Percentiles rank a stretch among this genome's conserved stretches.
phyloP scores from a whole-genome alignment of 805 yeast species.

The Barnettozyma sucrosica region DNA sequence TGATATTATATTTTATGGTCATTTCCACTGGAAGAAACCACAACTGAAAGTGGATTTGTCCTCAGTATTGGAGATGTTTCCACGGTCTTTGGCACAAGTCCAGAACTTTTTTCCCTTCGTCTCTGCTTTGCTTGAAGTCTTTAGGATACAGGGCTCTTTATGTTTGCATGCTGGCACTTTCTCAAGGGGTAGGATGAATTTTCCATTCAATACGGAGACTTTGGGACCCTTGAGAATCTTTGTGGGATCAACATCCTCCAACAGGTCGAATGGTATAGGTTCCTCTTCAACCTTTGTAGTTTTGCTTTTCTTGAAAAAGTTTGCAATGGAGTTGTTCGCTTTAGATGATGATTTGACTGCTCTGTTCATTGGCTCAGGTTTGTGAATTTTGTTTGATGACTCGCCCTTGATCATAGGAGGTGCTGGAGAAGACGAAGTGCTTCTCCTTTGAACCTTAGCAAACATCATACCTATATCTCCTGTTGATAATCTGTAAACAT shows the following conservation, averaged over 20 bases:
- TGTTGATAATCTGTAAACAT: constrained; percentile 37
- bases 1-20: not conserved
- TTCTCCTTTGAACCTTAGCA: constrained; percentile 19
- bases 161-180: constrained; percentile 44
- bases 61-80: constrained; percentile 13
- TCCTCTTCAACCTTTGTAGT: not conserved
- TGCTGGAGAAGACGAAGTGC: constrained; percentile 3
- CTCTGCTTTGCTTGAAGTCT: constrained; percentile 37
- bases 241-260: constrained; percentile 3
- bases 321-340: constrained; percentile 8
- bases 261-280: constrained; percentile 1
- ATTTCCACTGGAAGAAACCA: constrained; percentile 50
- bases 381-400: constrained; percentile 1
- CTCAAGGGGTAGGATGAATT: constrained; percentile 15
- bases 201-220: constrained; percentile 13
- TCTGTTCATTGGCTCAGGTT: constrained; percentile 1
- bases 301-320: constrained; percentile 12
- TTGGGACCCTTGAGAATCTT: not conserved
- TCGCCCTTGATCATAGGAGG: not conserved
- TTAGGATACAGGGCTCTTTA: constrained; percentile 38
- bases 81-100: constrained; percentile 41
- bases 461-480: constrained; percentile 34
- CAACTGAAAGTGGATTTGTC: constrained; percentile 35
- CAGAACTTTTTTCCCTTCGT: constrained; percentile 49
- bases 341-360: constrained; percentile 12